Evolutionary conservation across 2,329 filamentous ascomycete species (phyloP).

Genomic region (Byssochlamys sp.): DNA sequence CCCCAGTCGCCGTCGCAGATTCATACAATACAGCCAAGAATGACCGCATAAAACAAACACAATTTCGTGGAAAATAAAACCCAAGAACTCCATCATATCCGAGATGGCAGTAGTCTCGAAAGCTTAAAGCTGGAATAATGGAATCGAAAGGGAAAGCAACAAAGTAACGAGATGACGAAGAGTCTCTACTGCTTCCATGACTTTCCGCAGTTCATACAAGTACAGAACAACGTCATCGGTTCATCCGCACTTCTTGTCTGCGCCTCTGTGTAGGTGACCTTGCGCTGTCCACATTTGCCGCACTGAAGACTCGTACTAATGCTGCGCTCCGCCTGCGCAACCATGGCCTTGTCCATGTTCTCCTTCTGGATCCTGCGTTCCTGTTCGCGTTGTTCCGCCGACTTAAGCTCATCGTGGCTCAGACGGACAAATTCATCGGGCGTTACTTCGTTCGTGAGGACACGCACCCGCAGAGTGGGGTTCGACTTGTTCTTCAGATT

Average conservation of each 20-base stretch:
- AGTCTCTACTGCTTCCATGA: constrained; percentile 33
- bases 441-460: constrained; percentile 64
- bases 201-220: constrained; percentile 40
- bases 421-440: constrained; percentile 71
- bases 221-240: constrained; percentile 50
- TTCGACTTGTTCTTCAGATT: constrained; percentile 93
- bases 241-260: constrained; percentile 94
- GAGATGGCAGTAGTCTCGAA: constrained; percentile 5
- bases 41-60: background rate
- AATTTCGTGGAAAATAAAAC: constrained; percentile 1
- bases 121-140: constrained; percentile 4
- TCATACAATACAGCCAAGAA: background rate
- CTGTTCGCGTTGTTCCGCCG: constrained; percentile 64
- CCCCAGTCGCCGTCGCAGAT: background rate
- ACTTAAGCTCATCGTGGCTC: constrained; percentile 85
- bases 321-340: constrained; percentile 80
- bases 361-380: constrained; percentile 72
- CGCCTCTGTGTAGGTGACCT: constrained; percentile 90
- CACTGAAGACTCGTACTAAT: constrained; percentile 82
- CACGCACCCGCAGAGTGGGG: constrained; percentile 61
- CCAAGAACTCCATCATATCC: constrained; percentile 1
- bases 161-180: constrained; percentile 4
- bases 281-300: constrained; percentile 83
- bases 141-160: constrained; percentile 3
- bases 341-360: constrained; percentile 96